Evolutionary conservation across 768 basidiomycete species (phyloP).

Genomic region (Paxillus ammoniavirescens): DNA sequence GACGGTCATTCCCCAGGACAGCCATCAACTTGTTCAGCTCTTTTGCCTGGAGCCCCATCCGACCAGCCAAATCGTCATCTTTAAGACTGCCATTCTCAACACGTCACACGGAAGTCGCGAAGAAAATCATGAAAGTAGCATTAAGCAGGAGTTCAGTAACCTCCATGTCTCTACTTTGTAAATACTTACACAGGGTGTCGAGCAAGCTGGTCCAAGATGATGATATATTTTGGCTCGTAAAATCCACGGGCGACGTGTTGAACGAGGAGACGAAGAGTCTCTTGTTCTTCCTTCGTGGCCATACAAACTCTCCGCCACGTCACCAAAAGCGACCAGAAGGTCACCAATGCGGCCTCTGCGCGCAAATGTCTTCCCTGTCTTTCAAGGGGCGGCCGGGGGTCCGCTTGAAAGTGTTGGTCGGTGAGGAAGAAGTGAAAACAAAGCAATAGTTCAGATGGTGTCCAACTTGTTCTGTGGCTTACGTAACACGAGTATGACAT

Average conservation of each 20-base stretch:
- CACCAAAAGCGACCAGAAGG: constrained; percentile 4
- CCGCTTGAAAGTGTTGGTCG: constrained; percentile 1
- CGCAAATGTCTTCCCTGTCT: not conserved
- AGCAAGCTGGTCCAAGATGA: constrained; percentile 92
- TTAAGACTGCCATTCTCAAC: constrained; percentile 60
- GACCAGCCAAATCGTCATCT: constrained; percentile 90
- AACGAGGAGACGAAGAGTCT: constrained; percentile 81
- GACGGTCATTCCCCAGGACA: constrained; percentile 70
- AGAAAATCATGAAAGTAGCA: constrained; percentile 8
- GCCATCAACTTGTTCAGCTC: constrained; percentile 90
- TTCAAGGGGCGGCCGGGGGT: constrained; percentile 5
- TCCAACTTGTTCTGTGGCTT: not conserved
- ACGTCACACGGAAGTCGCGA: constrained; percentile 14
- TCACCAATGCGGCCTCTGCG: constrained; percentile 6
- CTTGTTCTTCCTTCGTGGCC: constrained; percentile 78
- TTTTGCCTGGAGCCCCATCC: constrained; percentile 86
- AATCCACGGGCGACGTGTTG: constrained; percentile 93
- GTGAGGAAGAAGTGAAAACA: not conserved
- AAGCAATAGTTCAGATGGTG: not conserved
- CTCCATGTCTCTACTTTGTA: constrained; percentile 24
- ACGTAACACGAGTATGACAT: not conserved
- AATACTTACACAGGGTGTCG: constrained; percentile 91
- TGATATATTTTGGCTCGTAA: constrained; percentile 89
- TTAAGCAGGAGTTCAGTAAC: constrained; percentile 18
- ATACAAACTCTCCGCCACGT: constrained; percentile 31